These are phyloP conservation scores for Verticillium albo-atrum DNA, from an alignment of 2,329 filamentous ascomycete species.

Conservation along the genomic window DNA sequence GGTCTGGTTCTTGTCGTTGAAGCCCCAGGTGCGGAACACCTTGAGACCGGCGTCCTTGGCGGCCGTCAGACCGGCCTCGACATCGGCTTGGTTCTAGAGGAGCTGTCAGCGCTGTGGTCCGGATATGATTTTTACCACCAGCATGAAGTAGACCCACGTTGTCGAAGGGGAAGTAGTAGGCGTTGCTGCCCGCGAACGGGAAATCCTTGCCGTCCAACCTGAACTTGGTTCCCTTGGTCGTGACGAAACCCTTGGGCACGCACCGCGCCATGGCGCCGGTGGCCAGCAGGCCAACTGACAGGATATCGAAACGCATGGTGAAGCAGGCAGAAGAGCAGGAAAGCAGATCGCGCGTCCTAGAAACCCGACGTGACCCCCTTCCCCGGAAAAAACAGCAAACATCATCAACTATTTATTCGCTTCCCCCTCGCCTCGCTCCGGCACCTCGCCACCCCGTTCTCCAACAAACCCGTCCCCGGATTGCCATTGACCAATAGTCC, in stretches of 20 bases:
- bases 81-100: constrained; percentile 39
- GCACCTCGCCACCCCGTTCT: background rate
- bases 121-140: too few relatives aligned
- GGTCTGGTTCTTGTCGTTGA: constrained; percentile 52
- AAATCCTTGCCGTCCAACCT: constrained; percentile 50
- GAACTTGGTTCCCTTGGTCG: constrained; percentile 44
- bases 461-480: background rate
- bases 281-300: constrained; percentile 10
- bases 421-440: background rate
- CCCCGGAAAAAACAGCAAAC: background rate
- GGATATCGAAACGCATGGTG: constrained; percentile 6
- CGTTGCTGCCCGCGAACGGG: constrained; percentile 53
- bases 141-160: constrained; percentile 40
- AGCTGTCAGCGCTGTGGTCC: background rate
- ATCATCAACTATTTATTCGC: background rate
- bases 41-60: constrained; percentile 43
- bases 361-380: background rate
- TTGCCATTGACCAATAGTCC: background rate
- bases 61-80: constrained; percentile 38
- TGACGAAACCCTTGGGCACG: constrained; percentile 38
- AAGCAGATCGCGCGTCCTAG: background rate
- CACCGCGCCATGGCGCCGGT: constrained; percentile 5
- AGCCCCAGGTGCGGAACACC: constrained; percentile 55
- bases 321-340: background rate
- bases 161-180: constrained; percentile 52